Percentiles rank a stretch among this genome's conserved stretches.
These are phyloP conservation scores for Wolfiporia cocos DNA, from an alignment of 1,284 basidiomycete species.

Conservation along the genomic window DNA sequence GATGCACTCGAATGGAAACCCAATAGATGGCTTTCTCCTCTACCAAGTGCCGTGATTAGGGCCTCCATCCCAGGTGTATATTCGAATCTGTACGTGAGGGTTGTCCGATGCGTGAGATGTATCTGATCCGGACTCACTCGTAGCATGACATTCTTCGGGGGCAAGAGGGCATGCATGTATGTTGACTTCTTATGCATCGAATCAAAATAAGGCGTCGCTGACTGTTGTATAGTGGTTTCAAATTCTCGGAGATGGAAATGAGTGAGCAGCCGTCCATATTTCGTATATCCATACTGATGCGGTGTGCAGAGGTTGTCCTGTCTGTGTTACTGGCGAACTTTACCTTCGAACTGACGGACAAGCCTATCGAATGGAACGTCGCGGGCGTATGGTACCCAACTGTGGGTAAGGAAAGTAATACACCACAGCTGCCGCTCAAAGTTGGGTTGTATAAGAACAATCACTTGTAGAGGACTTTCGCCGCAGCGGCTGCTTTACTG, in stretches of 20 bases:
- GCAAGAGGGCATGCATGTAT: constrained; percentile 15
- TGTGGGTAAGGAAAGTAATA: constrained; percentile 15
- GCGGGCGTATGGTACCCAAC: constrained; percentile 20
- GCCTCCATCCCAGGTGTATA: constrained; percentile 21
- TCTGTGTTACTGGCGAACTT: constrained; percentile 14
- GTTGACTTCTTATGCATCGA: neutral
- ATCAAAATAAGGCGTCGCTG: neutral
- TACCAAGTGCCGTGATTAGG: constrained; percentile 12
- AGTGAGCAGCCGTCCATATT: neutral
- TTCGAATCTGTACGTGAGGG: constrained; percentile 15
- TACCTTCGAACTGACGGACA: constrained; percentile 14
- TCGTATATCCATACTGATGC: neutral
- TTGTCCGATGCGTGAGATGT: neutral
- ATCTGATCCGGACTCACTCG: neutral
- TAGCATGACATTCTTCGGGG: constrained; percentile 16
- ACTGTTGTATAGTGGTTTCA: constrained; percentile 5
- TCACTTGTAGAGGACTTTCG: no score
- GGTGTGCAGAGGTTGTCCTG: constrained; percentile 13
- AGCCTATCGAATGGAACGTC: constrained; percentile 21
- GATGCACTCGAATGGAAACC: constrained; percentile 27
- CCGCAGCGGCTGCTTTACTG: no score
- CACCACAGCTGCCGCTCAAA: constrained; percentile 18
- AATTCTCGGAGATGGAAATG: constrained; percentile 10
- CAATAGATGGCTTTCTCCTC: constrained; percentile 22
- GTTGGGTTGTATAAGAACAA: constrained; percentile 5